Conservation (phyloP, 2,329 filamentous ascomycete genomes). For the Thielaviopsis ethacetica region DNA sequence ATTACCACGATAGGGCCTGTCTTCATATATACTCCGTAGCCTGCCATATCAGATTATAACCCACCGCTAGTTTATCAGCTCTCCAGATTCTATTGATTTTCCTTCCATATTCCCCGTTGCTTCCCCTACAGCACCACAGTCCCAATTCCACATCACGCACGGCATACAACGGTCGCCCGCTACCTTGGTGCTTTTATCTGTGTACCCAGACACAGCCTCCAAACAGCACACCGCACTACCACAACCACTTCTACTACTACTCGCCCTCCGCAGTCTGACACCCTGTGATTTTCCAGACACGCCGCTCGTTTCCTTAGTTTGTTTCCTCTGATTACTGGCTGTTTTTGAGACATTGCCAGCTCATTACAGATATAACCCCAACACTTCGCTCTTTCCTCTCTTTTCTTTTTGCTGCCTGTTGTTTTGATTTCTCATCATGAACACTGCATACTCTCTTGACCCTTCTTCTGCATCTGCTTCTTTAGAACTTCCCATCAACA, state of each 20-base stretch:
- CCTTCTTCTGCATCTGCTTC: not conserved
- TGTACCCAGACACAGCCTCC: not conserved
- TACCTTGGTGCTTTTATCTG: not conserved
- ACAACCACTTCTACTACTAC: too few species aligned
- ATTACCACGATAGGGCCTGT: not conserved
- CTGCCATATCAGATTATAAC: not conserved
- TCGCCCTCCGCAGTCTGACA: not conserved
- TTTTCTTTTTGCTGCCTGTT: not conserved
- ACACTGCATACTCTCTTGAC: slow-evolving; percentile 7
- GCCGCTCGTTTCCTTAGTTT: not conserved
- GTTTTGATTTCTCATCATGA: slow-evolving; percentile 6
- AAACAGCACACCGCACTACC: too few species aligned
- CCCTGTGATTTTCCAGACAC: not conserved
- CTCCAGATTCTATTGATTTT: not conserved
- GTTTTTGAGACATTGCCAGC: not conserved
- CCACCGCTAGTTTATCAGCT: not conserved
- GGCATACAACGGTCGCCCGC: not conserved
- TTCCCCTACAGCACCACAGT: not conserved
- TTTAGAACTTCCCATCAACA: not conserved
- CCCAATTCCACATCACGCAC: not conserved
- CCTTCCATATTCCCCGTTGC: not conserved
- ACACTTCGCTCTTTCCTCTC: not conserved
- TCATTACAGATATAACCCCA: slow-evolving; percentile 4
- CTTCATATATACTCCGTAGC: not conserved
- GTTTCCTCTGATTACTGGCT: not conserved